phyloP scores from a whole-genome alignment of 106 monocot genomes.

The Phalaenopsis aphrodite region DNA sequence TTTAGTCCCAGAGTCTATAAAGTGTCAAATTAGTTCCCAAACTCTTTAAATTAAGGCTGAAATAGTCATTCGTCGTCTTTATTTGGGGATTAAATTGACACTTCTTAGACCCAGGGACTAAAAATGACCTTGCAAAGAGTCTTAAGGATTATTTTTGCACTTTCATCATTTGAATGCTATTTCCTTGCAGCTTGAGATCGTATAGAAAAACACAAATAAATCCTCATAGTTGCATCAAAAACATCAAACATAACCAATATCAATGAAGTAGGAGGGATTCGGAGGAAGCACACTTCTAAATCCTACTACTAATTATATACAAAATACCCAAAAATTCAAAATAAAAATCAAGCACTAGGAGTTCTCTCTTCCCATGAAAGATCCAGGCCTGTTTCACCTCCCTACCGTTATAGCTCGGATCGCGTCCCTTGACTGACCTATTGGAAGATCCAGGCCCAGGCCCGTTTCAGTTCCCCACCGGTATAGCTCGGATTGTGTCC shows the following conservation, averaged over 20 bases:
- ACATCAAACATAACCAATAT: background rate
- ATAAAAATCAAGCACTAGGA: background rate
- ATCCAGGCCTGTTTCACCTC: slow-evolving; percentile 7
- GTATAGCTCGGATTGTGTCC: slow-evolving; percentile 4
- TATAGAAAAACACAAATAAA: background rate
- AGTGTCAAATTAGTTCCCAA: no score
- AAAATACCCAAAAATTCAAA: background rate
- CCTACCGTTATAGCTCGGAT: slow-evolving; percentile 13
- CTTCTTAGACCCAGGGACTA: no score
- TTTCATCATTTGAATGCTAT: no score
- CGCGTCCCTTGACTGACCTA: slow-evolving; percentile 17
- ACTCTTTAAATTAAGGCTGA: no score
- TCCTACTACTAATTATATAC: background rate
- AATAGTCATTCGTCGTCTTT: no score
- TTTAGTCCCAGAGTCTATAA: no score
- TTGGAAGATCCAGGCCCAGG: slow-evolving; percentile 7
- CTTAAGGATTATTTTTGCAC: no score
- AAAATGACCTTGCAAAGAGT: no score
- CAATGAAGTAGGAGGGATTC: background rate
- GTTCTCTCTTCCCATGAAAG: background rate
- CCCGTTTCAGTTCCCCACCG: slow-evolving; percentile 14
- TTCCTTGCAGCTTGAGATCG: background rate
- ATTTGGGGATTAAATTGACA: no score
- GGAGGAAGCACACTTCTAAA: background rate
- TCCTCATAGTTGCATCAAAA: background rate